Conservation (phyloP, 768 basidiomycete genomes). For the Leccinum fibrillosum region DNA sequence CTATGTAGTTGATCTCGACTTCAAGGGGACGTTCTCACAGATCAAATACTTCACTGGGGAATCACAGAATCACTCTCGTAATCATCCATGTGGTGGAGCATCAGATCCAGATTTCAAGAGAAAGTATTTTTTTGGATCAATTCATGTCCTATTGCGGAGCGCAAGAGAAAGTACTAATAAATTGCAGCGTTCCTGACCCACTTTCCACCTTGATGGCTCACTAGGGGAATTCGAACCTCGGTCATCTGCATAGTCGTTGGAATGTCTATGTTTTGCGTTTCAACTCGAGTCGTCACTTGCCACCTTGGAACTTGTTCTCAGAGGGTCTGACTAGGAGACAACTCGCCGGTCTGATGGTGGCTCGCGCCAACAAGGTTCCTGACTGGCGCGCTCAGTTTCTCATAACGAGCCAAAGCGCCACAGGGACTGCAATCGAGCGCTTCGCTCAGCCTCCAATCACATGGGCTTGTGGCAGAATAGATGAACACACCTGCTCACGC, state of each 20-base stretch:
- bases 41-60: no score
- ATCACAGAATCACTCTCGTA: no score
- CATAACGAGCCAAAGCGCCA: background rate
- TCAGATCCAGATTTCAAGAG: background rate
- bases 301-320: background rate
- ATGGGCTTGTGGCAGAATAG: background rate
- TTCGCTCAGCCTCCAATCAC: background rate
- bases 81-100: background rate
- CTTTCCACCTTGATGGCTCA: background rate
- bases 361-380: background rate
- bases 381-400: no score
- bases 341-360: background rate
- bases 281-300: background rate
- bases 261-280: background rate
- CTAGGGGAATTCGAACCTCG: background rate
- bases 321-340: background rate
- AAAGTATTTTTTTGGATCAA: background rate
- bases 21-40: no score
- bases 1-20: no score
- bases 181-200: background rate
- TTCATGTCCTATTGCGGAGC: no score
- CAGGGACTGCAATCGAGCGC: background rate
- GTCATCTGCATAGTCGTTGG: background rate
- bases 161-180: no score
- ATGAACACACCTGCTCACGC: background rate